phyloP scores from a whole-genome alignment of 495 filamentous ascomycete genomes.

The Podospora anserina region DNA sequence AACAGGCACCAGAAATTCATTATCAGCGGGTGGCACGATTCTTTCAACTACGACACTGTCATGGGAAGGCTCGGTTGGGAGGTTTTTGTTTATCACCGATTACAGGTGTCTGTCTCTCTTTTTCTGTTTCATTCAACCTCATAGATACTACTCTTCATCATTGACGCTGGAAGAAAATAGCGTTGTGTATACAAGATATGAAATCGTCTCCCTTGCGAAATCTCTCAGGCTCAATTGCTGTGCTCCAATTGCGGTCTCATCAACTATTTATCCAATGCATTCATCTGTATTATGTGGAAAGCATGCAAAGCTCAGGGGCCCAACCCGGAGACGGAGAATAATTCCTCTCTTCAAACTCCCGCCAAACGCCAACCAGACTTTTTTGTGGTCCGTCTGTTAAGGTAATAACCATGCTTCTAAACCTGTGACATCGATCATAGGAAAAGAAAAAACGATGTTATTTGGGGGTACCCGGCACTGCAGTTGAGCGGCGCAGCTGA shows the following conservation, averaged over 20 bases:
- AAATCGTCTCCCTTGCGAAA: neutral
- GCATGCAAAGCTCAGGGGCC: neutral
- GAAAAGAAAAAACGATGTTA: too few species aligned
- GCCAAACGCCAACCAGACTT: too few species aligned
- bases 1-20: constrained; percentile 1
- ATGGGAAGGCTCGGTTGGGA: neutral
- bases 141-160: neutral
- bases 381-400: neutral
- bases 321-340: neutral
- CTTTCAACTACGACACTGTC: neutral
- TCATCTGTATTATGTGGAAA: too few species aligned
- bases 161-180: neutral
- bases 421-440: too few species aligned
- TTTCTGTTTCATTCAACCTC: neutral
- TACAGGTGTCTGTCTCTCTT: neutral
- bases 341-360: neutral
- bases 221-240: too few species aligned
- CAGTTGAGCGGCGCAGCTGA: neutral
- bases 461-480: neutral
- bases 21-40: neutral
- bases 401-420: neutral
- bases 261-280: too few species aligned
- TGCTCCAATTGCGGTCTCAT: too few species aligned
- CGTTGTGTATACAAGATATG: neutral
- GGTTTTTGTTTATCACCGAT: neutral